phyloP scores from a whole-genome alignment of 495 filamentous ascomycete genomes.

The Penicillium manginii region DNA sequence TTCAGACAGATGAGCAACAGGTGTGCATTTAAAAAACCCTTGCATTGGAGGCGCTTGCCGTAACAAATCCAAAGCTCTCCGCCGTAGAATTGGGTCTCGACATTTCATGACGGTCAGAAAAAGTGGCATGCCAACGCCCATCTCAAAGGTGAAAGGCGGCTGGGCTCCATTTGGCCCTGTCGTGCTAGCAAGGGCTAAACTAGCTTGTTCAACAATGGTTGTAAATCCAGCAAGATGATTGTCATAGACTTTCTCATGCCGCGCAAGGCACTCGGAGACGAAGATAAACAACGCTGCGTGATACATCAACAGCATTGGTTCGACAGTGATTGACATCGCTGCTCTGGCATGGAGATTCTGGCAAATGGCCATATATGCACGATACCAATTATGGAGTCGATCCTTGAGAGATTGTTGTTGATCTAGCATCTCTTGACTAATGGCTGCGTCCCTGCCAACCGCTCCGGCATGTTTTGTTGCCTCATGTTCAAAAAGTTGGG shows the following conservation, averaged over 20 bases:
- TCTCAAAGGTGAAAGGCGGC: constrained; percentile 37
- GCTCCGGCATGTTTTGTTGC: constrained; percentile 6
- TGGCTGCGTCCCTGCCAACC: neutral
- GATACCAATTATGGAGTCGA: constrained; percentile 15
- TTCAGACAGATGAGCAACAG: constrained; percentile 19
- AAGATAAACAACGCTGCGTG: constrained; percentile 16
- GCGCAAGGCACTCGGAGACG: constrained; percentile 14
- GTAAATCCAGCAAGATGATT: constrained; percentile 26
- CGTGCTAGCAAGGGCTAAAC: constrained; percentile 18
- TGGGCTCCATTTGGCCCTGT: constrained; percentile 26
- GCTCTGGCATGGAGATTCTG: neutral
- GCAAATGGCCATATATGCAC: constrained; percentile 11
- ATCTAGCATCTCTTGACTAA: constrained; percentile 7
- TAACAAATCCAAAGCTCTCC: constrained; percentile 30
- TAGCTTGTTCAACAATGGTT: constrained; percentile 33
- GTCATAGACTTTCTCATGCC: constrained; percentile 24
- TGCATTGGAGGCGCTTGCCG: constrained; percentile 26
- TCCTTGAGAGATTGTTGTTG: constrained; percentile 14
- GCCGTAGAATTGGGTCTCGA: constrained; percentile 29
- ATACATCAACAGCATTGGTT: constrained; percentile 19
- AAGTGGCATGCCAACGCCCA: constrained; percentile 28
- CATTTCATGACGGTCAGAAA: constrained; percentile 35
- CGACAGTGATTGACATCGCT: neutral
- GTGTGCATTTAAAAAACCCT: constrained; percentile 27
- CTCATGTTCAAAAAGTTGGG: constrained; percentile 27